phyloP scores from a whole-genome alignment of 2,329 filamentous ascomycete genomes.

The Cytospora piceicola region DNA sequence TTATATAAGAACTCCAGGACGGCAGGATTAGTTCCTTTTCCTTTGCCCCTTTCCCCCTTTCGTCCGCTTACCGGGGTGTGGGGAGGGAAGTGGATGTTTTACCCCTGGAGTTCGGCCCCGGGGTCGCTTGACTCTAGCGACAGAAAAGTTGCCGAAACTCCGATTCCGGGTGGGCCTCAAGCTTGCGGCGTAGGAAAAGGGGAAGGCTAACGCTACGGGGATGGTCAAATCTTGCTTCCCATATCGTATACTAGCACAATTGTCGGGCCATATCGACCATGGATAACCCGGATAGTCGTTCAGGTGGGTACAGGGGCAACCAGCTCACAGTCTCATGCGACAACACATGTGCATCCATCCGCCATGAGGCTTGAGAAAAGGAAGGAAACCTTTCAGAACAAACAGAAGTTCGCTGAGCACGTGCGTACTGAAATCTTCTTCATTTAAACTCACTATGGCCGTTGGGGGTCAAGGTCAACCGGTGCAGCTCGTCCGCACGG shows the following conservation, averaged over 20 bases:
- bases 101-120: constrained; percentile 7
- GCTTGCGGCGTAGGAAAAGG: constrained; percentile 13
- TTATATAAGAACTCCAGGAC: not conserved
- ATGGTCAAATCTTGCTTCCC: constrained; percentile 8
- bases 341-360: no score
- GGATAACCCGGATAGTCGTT: not conserved
- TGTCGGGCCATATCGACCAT: not conserved
- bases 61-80: not conserved
- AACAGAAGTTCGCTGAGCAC: not conserved
- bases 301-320: not conserved
- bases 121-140: constrained; percentile 5
- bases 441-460: not conserved
- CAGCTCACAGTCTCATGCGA: no score
- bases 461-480: not conserved
- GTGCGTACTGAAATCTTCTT: no score
- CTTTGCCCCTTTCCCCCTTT: not conserved
- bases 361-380: not conserved
- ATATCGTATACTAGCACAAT: not conserved
- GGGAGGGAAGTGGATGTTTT: not conserved
- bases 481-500: not conserved
- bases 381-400: not conserved
- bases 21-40: not conserved
- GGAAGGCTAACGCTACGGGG: constrained; percentile 5
- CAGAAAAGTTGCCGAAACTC: constrained; percentile 10
- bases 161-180: constrained; percentile 17